Base-by-base conservation (phyloP, 176 grass and related monocot genomes). In the Typha latifolia region DNA sequence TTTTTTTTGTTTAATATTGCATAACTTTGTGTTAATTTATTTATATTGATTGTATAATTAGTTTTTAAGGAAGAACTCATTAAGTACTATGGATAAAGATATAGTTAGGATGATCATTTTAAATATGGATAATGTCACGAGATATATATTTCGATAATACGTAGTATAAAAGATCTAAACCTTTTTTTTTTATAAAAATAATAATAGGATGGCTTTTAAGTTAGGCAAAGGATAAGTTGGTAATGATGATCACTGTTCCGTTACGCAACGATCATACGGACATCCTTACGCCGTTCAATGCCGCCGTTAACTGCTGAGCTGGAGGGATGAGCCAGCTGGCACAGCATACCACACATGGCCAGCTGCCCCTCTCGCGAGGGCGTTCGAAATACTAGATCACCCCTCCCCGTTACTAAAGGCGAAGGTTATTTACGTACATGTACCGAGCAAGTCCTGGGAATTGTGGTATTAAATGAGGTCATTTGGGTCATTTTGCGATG, bases 321-420 rank as follows among this genome's bases (percentile, higher is more conserved):
- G 84, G 79, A 27, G 47, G 24, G 23, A 63, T 66, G 37, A n/a
- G 68, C 69, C 49, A 84, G 66, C 74, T 81, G 70, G 69, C 70
- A 74, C 32, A 64, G 19, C 48, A 32, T n/a, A 52, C 29, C 29
- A 62, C 73, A 67, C 81, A 67, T 74, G 77, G 69, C 59, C 74
- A 67, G 48, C 61, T 81, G 68, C 21, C 24, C 16, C 43, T 75
- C 14, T 73, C 68, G n/a, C 22, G 8, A 74, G 29, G 27, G n/a
- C n/a, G 62, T 23, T 51, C 0, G 29, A 21, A 48, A 76, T 75
- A 73, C 34, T 12, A 1, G 32, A 51, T n/a, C 66, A 3, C 51
- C 69, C 64, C 48, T 69, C 27, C 27, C 14, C 0, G 26, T 23
- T 0, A 29, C 68, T 14, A 3, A n/a, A 19, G 51, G 51, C 8